Percentiles rank a stretch among this genome's conserved stretches.
Evolutionary conservation across 2,329 filamentous ascomycete genomes (phyloP).

Genomic region (Exophiala aquamarina): DNA sequence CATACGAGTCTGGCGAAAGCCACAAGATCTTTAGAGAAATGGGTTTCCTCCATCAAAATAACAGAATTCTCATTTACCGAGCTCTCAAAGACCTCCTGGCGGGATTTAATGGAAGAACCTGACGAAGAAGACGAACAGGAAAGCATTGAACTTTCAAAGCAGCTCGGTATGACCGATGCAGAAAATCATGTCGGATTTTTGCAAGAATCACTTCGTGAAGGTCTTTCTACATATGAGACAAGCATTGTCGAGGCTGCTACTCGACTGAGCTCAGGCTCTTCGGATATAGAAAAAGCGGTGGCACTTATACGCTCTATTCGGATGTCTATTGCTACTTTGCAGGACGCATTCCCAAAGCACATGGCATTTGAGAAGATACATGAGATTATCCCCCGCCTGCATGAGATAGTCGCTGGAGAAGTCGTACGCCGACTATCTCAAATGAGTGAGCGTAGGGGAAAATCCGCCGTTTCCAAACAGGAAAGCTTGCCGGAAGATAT

Average conservation of each 20-base stretch:
- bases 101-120: constrained; percentile 28
- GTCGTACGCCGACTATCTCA: constrained; percentile 10
- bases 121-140: constrained; percentile 29
- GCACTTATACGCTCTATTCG: constrained; percentile 21
- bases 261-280: not conserved
- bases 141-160: constrained; percentile 13
- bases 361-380: constrained; percentile 8
- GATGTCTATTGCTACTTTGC: constrained; percentile 12
- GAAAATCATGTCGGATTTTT: constrained; percentile 9
- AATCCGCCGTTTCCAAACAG: not conserved
- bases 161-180: constrained; percentile 19
- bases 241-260: constrained; percentile 10
- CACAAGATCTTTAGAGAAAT: constrained; percentile 12
- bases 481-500: constrained; percentile 19
- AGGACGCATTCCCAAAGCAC: constrained; percentile 13
- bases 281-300: constrained; percentile 3
- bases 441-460: constrained; percentile 1
- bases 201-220: constrained; percentile 8
- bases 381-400: constrained; percentile 10
- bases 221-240: constrained; percentile 9
- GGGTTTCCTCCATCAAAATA: constrained; percentile 13
- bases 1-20: constrained; percentile 10
- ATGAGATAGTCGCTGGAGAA: constrained; percentile 18
- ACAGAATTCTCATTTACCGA: constrained; percentile 14
- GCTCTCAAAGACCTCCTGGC: constrained; percentile 21